Evolutionary conservation across 176 grass and related monocot genomes (phyloP).

Genomic region (Pontederia crassipes): DNA sequence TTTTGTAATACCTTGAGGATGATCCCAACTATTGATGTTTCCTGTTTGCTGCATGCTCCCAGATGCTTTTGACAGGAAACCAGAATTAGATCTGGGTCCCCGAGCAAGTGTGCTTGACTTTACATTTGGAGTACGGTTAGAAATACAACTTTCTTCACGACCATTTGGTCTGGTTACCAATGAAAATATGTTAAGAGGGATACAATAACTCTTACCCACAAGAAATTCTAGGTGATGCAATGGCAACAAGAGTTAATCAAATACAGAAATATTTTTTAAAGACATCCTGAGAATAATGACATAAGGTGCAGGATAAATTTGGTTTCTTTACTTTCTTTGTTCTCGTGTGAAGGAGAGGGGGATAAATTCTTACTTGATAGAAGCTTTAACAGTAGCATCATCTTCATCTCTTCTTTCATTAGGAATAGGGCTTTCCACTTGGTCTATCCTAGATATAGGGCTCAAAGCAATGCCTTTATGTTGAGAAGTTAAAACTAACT

Average conservation of each 20-base stretch:
- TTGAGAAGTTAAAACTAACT: conserved; percentile 58
- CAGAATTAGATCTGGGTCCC: conserved; percentile 64
- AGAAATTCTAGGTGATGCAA: no score
- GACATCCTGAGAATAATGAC: background rate
- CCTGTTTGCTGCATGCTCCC: conserved; percentile 36
- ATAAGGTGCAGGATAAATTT: background rate
- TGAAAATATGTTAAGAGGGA: conserved; percentile 1
- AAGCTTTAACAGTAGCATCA: conserved; percentile 33
- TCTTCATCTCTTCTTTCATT: conserved; percentile 59
- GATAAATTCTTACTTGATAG: conserved; percentile 66
- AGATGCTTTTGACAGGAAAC: conserved; percentile 59
- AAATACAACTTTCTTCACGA: conserved; percentile 34
- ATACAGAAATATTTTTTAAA: no score
- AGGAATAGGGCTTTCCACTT: conserved; percentile 48
- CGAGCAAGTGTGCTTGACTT: conserved; percentile 51
- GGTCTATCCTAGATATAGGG: conserved; percentile 49
- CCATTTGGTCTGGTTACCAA: conserved; percentile 42
- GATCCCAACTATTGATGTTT: conserved; percentile 60
- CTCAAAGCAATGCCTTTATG: conserved; percentile 46
- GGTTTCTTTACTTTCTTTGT: background rate
- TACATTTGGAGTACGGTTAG: conserved; percentile 35
- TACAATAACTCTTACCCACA: background rate
- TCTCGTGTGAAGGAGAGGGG: background rate
- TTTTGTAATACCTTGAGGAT: conserved; percentile 56
- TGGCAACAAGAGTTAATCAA: no score